These are phyloP conservation scores for Pseudogymnoascus sp. DNA, from an alignment of 2,329 filamentous ascomycete species.

Conservation along the genomic window DNA sequence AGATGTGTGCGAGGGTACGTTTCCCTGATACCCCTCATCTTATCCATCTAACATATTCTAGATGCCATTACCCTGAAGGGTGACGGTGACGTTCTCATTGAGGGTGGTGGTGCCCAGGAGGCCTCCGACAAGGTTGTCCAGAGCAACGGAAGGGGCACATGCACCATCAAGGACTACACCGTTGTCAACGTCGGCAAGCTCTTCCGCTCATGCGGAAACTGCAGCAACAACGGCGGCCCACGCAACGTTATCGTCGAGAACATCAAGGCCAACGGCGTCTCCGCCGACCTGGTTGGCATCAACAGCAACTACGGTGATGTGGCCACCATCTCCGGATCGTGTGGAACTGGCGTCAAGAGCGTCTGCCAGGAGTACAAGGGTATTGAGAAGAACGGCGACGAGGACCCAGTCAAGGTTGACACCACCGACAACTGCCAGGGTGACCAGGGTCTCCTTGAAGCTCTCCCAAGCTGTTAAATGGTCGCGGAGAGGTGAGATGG, in stretches of 20 bases:
- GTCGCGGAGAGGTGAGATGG: background rate
- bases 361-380: slow-evolving; percentile 21
- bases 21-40: background rate
- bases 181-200: slow-evolving; percentile 35
- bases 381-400: slow-evolving; percentile 14
- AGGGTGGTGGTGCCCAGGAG: slow-evolving; percentile 30
- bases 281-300: slow-evolving; percentile 27
- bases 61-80: slow-evolving; percentile 31
- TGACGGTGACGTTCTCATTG: slow-evolving; percentile 27
- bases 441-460: slow-evolving; percentile 10
- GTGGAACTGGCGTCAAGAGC: slow-evolving; percentile 16
- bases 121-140: slow-evolving; percentile 32
- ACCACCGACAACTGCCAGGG: slow-evolving; percentile 13
- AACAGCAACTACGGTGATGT: slow-evolving; percentile 34
- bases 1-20: slow-evolving; percentile 19
- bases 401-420: slow-evolving; percentile 13
- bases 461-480: slow-evolving; percentile 15
- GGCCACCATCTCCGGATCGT: slow-evolving; percentile 24
- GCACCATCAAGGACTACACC: slow-evolving; percentile 31
- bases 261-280: slow-evolving; percentile 27
- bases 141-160: slow-evolving; percentile 29
- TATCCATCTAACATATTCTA: slow-evolving; percentile 29
- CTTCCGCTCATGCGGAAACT: slow-evolving; percentile 41
- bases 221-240: slow-evolving; percentile 27
- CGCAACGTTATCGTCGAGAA: slow-evolving; percentile 25